A percentile compares a stretch with the other conserved stretches of the same genome.
Evolutionary conservation across 805 yeast genomes (phyloP).

Genomic region (Kodamaea leandrae): DNA sequence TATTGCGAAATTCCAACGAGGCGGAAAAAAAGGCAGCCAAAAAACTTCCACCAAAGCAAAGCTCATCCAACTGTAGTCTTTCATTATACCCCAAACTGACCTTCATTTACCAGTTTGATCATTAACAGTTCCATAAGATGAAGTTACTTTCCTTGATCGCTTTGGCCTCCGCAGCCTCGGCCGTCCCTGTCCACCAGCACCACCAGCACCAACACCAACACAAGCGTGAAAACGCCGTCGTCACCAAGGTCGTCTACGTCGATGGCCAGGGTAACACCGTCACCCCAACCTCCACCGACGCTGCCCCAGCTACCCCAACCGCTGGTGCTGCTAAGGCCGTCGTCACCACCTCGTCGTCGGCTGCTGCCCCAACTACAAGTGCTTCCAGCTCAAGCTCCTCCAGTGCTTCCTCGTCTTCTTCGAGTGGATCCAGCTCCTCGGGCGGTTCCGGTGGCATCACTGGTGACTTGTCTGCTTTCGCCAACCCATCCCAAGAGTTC

Average conservation of each 20-base stretch:
- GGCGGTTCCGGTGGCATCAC: conserved; percentile 31
- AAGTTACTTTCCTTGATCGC: conserved; percentile 27
- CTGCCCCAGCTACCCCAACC: conserved; percentile 3
- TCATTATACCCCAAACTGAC: conserved; percentile 17
- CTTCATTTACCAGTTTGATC: conserved; percentile 9
- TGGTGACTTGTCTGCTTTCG: conserved; percentile 54
- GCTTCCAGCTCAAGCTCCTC: conserved; percentile 5
- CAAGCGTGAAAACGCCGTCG: conserved; percentile 36
- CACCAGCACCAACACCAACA: conserved; percentile 38
- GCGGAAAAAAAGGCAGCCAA: conserved; percentile 3
- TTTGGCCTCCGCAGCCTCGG: conserved; percentile 25
- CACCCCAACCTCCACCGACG: conserved; percentile 9
- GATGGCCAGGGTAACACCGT: conserved; percentile 27
- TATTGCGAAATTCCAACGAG: conserved; percentile 3
- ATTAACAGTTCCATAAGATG: conserved; percentile 17
- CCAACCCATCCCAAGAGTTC: conserved; percentile 51
- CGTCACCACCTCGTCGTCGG: conserved; percentile 7
- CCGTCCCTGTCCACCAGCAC: conserved; percentile 33
- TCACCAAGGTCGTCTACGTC: conserved; percentile 36
- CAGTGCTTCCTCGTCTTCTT: conserved; percentile 1
- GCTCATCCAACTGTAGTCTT: conserved; percentile 24
- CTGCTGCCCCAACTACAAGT: background rate
- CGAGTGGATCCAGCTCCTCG: conserved; percentile 25
- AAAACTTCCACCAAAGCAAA: conserved; percentile 1
- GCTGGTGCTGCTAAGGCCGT: conserved; percentile 8